Evolutionary conservation across 768 basidiomycete genomes (phyloP).

Genomic region (Boletus sensibilis): DNA sequence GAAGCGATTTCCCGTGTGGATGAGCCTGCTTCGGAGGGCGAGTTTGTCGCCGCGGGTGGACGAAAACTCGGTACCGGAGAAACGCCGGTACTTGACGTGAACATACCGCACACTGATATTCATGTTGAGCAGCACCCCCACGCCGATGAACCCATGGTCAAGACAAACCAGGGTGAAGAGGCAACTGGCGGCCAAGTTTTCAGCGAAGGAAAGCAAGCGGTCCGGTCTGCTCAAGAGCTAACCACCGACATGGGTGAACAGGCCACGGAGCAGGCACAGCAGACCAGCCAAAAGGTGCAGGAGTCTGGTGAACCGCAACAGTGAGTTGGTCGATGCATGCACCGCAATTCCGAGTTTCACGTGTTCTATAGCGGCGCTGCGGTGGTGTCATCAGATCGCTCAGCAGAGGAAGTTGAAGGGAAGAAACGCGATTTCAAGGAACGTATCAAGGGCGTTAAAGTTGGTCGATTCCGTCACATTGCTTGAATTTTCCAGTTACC

Average conservation of each 20-base stretch:
- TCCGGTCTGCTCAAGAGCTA: slow-evolving; percentile 12
- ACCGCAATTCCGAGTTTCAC: neutral
- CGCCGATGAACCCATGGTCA: slow-evolving; percentile 41
- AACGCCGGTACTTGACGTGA: slow-evolving; percentile 47
- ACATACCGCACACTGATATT: slow-evolving; percentile 45
- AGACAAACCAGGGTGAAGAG: slow-evolving; percentile 35
- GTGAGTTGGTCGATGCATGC: slow-evolving; percentile 10
- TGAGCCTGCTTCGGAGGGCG: slow-evolving; percentile 63
- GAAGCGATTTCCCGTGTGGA: slow-evolving; percentile 65
- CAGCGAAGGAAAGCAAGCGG: slow-evolving; percentile 16
- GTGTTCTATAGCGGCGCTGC: slow-evolving; percentile 22
- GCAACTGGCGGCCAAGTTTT: slow-evolving; percentile 28
- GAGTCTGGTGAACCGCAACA: neutral
- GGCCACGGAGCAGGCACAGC: slow-evolving; percentile 10
- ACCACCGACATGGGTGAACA: slow-evolving; percentile 1
- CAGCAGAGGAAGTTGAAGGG: slow-evolving; percentile 34
- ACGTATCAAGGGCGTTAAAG: slow-evolving; percentile 32
- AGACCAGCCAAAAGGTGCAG: neutral
- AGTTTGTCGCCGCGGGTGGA: slow-evolving; percentile 54
- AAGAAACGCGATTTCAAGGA: slow-evolving; percentile 37
- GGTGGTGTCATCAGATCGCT: slow-evolving; percentile 11
- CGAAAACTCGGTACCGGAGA: slow-evolving; percentile 43
- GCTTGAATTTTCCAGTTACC: neutral
- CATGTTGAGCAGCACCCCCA: slow-evolving; percentile 50
- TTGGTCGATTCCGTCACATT: slow-evolving; percentile 8